Evolutionary conservation across 352 stramenopile species (phyloP).

Genomic region (Phytophthora capsici): DNA sequence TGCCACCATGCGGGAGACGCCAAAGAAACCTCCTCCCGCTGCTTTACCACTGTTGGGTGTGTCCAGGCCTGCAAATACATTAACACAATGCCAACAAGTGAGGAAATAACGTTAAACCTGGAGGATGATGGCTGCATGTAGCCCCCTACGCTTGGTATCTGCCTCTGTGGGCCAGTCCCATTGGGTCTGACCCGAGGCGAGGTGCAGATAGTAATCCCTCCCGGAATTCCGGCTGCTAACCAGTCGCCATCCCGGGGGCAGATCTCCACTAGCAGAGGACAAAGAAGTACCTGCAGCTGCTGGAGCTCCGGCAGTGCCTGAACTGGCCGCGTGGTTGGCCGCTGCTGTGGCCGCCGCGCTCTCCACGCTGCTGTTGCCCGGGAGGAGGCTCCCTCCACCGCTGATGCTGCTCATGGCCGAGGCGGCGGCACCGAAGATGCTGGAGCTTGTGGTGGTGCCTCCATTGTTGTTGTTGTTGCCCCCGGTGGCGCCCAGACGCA

Average conservation of each 20-base stretch:
- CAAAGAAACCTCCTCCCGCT: slow-evolving; percentile 67
- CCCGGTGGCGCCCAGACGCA: slow-evolving; percentile 58
- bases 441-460: slow-evolving; percentile 49
- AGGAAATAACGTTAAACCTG: background rate
- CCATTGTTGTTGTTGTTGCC: slow-evolving; percentile 42
- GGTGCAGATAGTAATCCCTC: slow-evolving; percentile 76
- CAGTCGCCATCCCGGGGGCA: slow-evolving; percentile 72
- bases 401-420: slow-evolving; percentile 60
- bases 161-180: slow-evolving; percentile 73
- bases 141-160: slow-evolving; percentile 63
- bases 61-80: slow-evolving; percentile 33
- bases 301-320: slow-evolving; percentile 11
- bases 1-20: slow-evolving; percentile 72
- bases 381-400: slow-evolving; percentile 48
- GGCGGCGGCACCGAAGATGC: slow-evolving; percentile 69
- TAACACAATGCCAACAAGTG: background rate
- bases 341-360: slow-evolving; percentile 44
- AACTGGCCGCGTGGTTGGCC: slow-evolving; percentile 42
- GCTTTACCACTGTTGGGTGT: slow-evolving; percentile 41
- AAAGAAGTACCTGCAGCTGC: slow-evolving; percentile 37
- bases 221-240: slow-evolving; percentile 71
- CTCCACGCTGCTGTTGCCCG: slow-evolving; percentile 50
- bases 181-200: slow-evolving; percentile 68
- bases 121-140: slow-evolving; percentile 9
- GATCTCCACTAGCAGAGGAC: slow-evolving; percentile 33